A percentile compares a stretch with the other conserved stretches of the same genome.
Conservation (phyloP, 805 yeast species). For the Limtongia smithiae region DNA sequence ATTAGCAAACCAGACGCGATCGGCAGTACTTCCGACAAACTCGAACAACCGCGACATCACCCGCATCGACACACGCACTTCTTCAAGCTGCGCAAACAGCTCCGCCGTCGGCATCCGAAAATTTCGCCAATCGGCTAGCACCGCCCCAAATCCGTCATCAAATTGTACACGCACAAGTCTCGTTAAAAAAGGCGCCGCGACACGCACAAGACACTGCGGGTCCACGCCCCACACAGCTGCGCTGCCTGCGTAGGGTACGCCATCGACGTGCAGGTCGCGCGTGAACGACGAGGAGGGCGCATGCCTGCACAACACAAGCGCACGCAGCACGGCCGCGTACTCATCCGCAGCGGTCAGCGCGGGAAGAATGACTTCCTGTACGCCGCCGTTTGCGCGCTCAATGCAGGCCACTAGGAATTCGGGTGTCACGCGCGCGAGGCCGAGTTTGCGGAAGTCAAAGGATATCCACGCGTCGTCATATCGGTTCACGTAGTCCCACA, state of each 20-base stretch:
- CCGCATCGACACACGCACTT: conserved; percentile 13
- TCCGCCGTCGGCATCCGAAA: conserved; percentile 1
- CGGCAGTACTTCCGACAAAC: conserved; percentile 9
- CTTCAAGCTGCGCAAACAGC: conserved; percentile 6
- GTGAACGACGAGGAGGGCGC: conserved; percentile 7
- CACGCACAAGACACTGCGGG: conserved; percentile 9
- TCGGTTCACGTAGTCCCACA: conserved; percentile 5
- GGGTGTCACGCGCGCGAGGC: conserved; percentile 12
- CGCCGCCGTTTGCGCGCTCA: conserved; percentile 9
- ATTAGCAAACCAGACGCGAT: conserved; percentile 8
- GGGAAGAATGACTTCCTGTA: conserved; percentile 3
- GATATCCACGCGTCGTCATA: conserved; percentile 8
- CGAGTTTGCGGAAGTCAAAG: conserved; percentile 11
- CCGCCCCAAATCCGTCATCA: conserved; percentile 17
- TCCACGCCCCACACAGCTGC: conserved; percentile 18
- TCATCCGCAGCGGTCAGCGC: conserved; percentile 2
- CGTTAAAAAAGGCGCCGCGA: conserved; percentile 4
- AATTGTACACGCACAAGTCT: not conserved
- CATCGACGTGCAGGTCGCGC: conserved; percentile 9
- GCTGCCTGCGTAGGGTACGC: conserved; percentile 16
- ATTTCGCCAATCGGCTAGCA: conserved; percentile 1
- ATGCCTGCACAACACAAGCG: conserved; percentile 15
- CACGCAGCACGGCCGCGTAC: conserved; percentile 11
- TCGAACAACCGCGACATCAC: conserved; percentile 12
- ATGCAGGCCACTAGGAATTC: conserved; percentile 21